phyloP scores from a whole-genome alignment of 2,329 filamentous ascomycete species.

The Alternaria ventricosa region DNA sequence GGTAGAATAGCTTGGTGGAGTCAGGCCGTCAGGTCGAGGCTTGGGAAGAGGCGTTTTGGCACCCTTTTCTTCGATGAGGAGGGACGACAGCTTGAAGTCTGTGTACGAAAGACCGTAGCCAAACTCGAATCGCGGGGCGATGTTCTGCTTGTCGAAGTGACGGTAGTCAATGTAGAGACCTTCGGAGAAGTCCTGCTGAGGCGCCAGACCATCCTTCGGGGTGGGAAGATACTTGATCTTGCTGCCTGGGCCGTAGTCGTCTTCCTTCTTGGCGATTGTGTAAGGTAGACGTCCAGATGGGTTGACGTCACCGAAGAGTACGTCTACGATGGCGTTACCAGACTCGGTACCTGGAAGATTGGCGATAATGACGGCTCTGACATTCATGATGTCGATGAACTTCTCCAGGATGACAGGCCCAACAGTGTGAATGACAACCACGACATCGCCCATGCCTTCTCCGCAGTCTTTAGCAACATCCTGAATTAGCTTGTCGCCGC shows the following conservation, averaged over 20 bases:
- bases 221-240: slow-evolving; percentile 74
- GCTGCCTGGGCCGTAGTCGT: slow-evolving; percentile 77
- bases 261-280: slow-evolving; percentile 76
- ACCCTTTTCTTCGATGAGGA: slow-evolving; percentile 53
- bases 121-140: slow-evolving; percentile 82
- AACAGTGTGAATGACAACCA: slow-evolving; percentile 88
- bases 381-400: slow-evolving; percentile 77
- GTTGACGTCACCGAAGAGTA: slow-evolving; percentile 79
- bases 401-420: slow-evolving; percentile 81
- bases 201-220: slow-evolving; percentile 61
- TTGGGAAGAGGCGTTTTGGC: slow-evolving; percentile 52
- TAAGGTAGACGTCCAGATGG: slow-evolving; percentile 86
- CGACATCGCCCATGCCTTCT: slow-evolving; percentile 66
- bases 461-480: slow-evolving; percentile 73
- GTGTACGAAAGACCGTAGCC: slow-evolving; percentile 87
- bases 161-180: slow-evolving; percentile 90
- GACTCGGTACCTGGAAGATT: slow-evolving; percentile 88
- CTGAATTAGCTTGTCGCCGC: slow-evolving; percentile 76
- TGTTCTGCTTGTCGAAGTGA: slow-evolving; percentile 78
- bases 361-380: slow-evolving; percentile 82
- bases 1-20: slow-evolving; percentile 57
- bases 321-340: slow-evolving; percentile 78
- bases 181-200: slow-evolving; percentile 84
- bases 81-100: slow-evolving; percentile 67
- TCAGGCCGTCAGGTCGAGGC: slow-evolving; percentile 43